Evolutionary conservation across 495 filamentous ascomycete species (phyloP).

Genomic region (Neurospora hispaniola): DNA sequence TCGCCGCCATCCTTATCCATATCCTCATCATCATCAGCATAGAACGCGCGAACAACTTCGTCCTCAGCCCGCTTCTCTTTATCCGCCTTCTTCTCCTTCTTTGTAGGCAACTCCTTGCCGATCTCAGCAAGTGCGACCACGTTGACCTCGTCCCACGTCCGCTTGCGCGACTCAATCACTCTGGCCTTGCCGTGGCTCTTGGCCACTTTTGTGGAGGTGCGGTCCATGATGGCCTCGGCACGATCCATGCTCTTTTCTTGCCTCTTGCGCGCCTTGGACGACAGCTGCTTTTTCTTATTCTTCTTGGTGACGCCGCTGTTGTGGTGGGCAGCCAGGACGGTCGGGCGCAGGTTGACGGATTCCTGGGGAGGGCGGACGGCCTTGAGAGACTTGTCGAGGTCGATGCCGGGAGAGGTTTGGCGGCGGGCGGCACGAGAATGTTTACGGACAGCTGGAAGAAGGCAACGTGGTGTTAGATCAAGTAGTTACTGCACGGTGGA

Average conservation of each 20-base stretch:
- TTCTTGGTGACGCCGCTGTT: slow-evolving; percentile 56
- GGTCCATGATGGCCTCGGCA: slow-evolving; percentile 60
- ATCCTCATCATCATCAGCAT: slow-evolving; percentile 16
- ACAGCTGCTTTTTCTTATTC: slow-evolving; percentile 44
- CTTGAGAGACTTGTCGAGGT: slow-evolving; percentile 67
- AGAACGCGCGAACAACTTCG: slow-evolving; percentile 13
- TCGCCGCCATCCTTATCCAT: slow-evolving; percentile 14
- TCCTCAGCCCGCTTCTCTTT: slow-evolving; percentile 10
- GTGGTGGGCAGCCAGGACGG: slow-evolving; percentile 50
- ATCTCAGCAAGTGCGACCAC: slow-evolving; percentile 17
- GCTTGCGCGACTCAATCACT: slow-evolving; percentile 44
- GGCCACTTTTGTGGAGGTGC: slow-evolving; percentile 56
- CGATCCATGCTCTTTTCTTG: slow-evolving; percentile 64
- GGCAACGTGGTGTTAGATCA: not conserved
- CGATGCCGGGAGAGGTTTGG: slow-evolving; percentile 57
- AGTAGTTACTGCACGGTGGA: not conserved
- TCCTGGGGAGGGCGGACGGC: slow-evolving; percentile 45
- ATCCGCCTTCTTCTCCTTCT: slow-evolving; percentile 8
- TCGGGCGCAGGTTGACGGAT: slow-evolving; percentile 40
- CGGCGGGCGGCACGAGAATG: slow-evolving; percentile 68
- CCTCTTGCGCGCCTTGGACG: slow-evolving; percentile 53
- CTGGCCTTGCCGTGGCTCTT: slow-evolving; percentile 53
- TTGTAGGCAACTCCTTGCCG: slow-evolving; percentile 1
- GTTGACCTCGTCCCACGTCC: slow-evolving; percentile 52
- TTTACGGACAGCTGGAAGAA: slow-evolving; percentile 28